phyloP scores from a whole-genome alignment of 1,284 basidiomycete species.

The Sutorius eximius region DNA sequence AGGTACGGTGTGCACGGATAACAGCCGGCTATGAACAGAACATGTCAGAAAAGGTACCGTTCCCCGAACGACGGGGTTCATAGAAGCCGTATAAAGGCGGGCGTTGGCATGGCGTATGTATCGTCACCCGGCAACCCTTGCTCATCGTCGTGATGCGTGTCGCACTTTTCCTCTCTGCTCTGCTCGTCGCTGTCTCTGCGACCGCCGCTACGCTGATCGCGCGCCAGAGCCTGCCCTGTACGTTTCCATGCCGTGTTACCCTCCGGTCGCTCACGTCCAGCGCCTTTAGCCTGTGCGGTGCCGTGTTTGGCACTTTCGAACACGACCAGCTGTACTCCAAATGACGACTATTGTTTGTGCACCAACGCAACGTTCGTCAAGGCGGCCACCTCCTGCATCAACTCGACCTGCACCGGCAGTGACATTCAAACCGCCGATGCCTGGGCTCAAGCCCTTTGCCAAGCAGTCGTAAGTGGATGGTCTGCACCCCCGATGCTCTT shows the following conservation, averaged over 20 bases:
- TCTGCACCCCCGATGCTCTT: background rate
- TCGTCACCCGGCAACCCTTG: background rate
- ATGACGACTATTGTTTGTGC: constrained; percentile 57
- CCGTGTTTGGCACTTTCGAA: constrained; percentile 46
- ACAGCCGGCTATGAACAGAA: background rate
- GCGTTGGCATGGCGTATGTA: background rate
- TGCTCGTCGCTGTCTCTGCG: constrained; percentile 41
- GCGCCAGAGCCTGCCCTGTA: constrained; percentile 44
- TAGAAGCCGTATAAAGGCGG: background rate
- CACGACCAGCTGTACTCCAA: constrained; percentile 40
- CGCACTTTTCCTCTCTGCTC: constrained; percentile 40
- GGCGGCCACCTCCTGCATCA: constrained; percentile 49
- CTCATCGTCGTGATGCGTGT: constrained; percentile 52
- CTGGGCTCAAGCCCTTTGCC: constrained; percentile 47
- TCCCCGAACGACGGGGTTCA: background rate
- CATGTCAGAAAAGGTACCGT: background rate
- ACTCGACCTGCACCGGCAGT: constrained; percentile 41
- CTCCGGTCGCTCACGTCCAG: background rate
- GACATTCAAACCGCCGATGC: constrained; percentile 50
- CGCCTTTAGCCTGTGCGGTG: constrained; percentile 45
- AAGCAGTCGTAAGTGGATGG: constrained; percentile 45
- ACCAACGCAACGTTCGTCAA: constrained; percentile 44
- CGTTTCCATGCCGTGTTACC: constrained; percentile 9
- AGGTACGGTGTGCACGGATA: background rate
- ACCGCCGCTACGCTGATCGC: constrained; percentile 37